Base-by-base conservation (phyloP, 257 asterid species). In the Eucommia ulmoides region DNA sequence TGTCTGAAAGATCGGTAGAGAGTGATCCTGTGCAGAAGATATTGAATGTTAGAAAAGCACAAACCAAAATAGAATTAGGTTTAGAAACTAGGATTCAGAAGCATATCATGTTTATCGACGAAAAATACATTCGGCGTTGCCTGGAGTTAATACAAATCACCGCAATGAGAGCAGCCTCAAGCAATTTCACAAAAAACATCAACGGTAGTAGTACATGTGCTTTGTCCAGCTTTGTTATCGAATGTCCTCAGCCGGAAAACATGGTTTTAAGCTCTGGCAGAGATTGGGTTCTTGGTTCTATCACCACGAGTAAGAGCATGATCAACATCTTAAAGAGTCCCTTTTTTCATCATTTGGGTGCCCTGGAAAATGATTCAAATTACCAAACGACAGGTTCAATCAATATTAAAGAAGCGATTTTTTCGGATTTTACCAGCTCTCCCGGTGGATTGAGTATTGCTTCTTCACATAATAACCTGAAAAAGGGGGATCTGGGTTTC, bases 241-340 rank as follows among this genome's bases (percentile, higher is more conserved):
- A 76, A n/a, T n/a, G 20, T 70, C 58, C 61, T 70, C 72, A 23
- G 58, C 38, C 53, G 2, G 68, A 72, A 19, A 41, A 49, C 33
- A 56, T 52, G 42, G 64, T 50, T 3, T 3, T 53, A 8, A 54
- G 60, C 25, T 48, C 81, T 3, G 29, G 51, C 8, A 65, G 54
- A 2, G 71, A 66, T 19, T 59, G 69, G 69, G 67, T 74, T 64
- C 55, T 68, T 21, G 74, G 81, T 62, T 25, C 67, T 22, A 58
- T 83, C 19, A 68, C 73, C 45, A 63, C 67, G 57, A 75, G 94
- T 67, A 78, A 67, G 70, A 76, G 89, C 61, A 70, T 86, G 93
- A 67, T 74, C 56, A 80, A 83, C 75, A 76, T 86, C 59, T 63
- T 86, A 69, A 80, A 74, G 22, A 86, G 89, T 67, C 84, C 89